phyloP scores from a whole-genome alignment of 164 flowering plant species.

The Sextonia rubra region DNA sequence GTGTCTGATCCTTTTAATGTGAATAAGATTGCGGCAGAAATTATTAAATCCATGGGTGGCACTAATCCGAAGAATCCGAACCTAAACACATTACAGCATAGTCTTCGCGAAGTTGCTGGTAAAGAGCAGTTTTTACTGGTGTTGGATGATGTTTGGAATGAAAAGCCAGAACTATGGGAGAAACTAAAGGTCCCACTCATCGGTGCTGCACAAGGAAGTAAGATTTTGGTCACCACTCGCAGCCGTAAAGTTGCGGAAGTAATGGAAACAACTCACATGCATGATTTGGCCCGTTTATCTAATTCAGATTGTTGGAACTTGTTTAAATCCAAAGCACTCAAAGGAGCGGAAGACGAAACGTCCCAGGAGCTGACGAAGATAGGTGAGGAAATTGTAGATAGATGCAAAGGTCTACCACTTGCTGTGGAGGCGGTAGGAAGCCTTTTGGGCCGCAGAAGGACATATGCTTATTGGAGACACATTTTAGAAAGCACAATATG shows the following conservation, averaged over 20 bases:
- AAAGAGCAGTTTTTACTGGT: neutral
- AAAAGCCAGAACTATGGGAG: neutral
- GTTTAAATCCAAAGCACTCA: neutral
- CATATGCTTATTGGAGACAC: neutral
- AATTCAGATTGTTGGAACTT: neutral
- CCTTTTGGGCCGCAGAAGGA: neutral
- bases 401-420: neutral
- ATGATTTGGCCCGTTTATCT: neutral
- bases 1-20: too few relatives aligned
- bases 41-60: too few relatives aligned
- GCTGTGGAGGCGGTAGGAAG: neutral
- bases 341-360: neutral
- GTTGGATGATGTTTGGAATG: conserved; percentile 1
- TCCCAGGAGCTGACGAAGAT: neutral
- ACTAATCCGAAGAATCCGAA: too few relatives aligned
- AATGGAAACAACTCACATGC: neutral
- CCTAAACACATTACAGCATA: too few relatives aligned
- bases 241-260: neutral
- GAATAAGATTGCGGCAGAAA: too few relatives aligned
- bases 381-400: neutral
- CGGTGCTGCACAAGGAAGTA: neutral
- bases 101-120: too few relatives aligned
- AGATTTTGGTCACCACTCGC: conserved; percentile 4
- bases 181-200: neutral
- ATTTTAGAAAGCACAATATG: neutral